phyloP scores from a whole-genome alignment of 2,329 filamentous ascomycete species.

The Neofusicoccum umdonicola region DNA sequence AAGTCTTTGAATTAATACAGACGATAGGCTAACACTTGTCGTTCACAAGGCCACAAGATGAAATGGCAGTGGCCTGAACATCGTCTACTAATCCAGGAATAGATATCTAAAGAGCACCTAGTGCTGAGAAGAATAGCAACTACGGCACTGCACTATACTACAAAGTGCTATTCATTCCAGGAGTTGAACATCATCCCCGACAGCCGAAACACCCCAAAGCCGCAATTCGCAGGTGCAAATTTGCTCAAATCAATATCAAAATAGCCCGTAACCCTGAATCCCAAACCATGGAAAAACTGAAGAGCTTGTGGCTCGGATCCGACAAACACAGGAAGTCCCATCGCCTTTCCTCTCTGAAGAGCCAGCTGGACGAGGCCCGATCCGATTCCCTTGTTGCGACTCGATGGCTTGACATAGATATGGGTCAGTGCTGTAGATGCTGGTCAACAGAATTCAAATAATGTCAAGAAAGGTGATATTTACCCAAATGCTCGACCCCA shows the following conservation, averaged over 20 bases:
- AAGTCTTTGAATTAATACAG: no score
- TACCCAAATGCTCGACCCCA: not conserved
- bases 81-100: no score
- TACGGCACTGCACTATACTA: no score
- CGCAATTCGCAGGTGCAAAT: not conserved
- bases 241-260: slow-evolving; percentile 16
- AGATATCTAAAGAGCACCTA: no score
- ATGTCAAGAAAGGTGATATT: not conserved
- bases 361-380: not conserved
- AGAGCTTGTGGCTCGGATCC: not conserved
- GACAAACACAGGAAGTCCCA: not conserved
- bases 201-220: not conserved
- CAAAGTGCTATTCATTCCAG: no score
- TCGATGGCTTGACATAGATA: slow-evolving; percentile 5
- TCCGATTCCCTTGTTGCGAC: slow-evolving; percentile 2
- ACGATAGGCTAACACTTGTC: no score
- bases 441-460: not conserved
- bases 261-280: not conserved
- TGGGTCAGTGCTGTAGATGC: not conserved
- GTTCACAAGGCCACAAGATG: no score
- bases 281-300: not conserved
- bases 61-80: no score
- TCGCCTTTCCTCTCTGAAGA: not conserved
- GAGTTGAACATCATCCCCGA: no score
- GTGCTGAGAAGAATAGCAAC: no score